Evolutionary conservation across 2,329 filamentous ascomycete genomes (phyloP), one percentile per base, ranked within the genome.

Genomic region (Ceratocystis papillata): DNA sequence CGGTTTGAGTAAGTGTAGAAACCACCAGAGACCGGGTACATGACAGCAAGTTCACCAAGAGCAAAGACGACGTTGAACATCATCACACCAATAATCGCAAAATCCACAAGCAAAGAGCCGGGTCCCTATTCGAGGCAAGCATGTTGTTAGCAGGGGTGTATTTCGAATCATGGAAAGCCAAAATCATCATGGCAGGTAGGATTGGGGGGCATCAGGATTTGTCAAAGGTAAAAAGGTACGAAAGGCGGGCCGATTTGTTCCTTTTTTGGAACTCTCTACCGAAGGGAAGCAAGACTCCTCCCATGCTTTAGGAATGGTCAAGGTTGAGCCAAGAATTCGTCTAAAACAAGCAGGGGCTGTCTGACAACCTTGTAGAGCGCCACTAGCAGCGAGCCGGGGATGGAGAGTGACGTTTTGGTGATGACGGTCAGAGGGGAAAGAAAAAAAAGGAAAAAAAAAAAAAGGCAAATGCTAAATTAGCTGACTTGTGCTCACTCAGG

Each of bases 1-100:
- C 83, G 82, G 66, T 78, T 77, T 33, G 80, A 81, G 74, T 84
- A 85, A 30, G 81, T 82, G 71, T 83, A 85, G 77, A 86, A 86
- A 69, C 81, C 82, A 73, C 83, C 83, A 71, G 82, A 83, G 71
- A 85, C 79, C 17, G 83, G 83, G 69, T 81, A 86, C 77, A 85
- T 79, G 71, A 85, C 80, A 67, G 83, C 81, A 63, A 86, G 74
- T 72, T 86, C 83, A 69, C 82, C 83, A 62, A 86, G 79, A 67
- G 83, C 83, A 71, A 82, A 82, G 68, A 85, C 79, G 66, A 82
- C 81, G 74, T 83, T 81, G 73, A 84, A 81, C 74, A 85, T 80
- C 81, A 85, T 84, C 70, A 82, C 67, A 73, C 83, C 83, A 69
- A 83, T 79, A 68, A 84, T 80, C 55, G 75, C 68, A 73, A 84